Evolutionary conservation across 345 rosid genomes (phyloP), one percentile per base, ranked within the genome.

Genomic region (Eucalyptus curtisii): DNA sequence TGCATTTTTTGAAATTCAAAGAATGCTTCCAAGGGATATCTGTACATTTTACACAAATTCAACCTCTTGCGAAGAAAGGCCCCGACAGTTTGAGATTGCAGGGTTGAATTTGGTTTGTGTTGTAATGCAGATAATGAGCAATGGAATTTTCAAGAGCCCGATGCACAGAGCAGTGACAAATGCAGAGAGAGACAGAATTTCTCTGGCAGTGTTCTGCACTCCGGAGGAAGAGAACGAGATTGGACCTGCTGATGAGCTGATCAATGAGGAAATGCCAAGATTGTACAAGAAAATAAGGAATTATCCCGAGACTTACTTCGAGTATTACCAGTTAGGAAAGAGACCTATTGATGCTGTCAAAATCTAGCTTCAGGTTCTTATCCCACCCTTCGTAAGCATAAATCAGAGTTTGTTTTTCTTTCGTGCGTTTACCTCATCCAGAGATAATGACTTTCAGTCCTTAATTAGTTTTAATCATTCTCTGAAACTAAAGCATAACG

Each of bases 121-220:
- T 40, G 47, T 31, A 14, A 37, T 87, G 86, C 90, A 91, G 93
- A 90, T 92, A 64, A 92, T 90, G 88, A 91, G 92, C 90, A 93
- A 93, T n/a, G 94, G 93, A 19, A 87, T 89, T 52, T 93, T 90
- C 92, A 92, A 91, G 90, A 92, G 93, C 90, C 22, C 90, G 3
- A 27, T 89, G 68, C 90, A 91, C 76, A 88, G 92, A 88, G 94
- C 87, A 47, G 91, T 89, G 90, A 90, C 90, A 22, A 90, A 91
- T 86, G 53, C 90, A 11, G 89, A 71, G 64, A 89, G 50, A 13
- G 91, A 88, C 86, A 90, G 93, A 88, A 86, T 81, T 10, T 88
- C 90, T 8, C 31, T 92, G 15, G 93, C 90, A 40, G 86, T 91
- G 13, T 91, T 93, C 89, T 90, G 87, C 85, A 44, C 52, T 79